Evolutionary conservation across 208 protist genomes (phyloP).

Genomic region (Crithidia fasciculata): DNA sequence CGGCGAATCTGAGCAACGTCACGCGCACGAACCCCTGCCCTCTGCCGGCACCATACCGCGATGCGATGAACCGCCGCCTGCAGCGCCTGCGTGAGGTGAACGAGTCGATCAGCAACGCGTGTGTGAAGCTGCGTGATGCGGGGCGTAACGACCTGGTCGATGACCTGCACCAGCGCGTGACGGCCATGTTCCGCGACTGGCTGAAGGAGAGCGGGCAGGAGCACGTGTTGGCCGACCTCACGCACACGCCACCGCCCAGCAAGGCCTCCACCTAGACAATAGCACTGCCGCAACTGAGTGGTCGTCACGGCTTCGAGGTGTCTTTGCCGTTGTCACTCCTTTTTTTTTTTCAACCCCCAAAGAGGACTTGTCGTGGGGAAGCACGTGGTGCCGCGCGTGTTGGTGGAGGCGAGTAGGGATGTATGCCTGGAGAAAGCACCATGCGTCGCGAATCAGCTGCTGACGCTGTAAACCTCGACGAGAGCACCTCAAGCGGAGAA

Average conservation of each 20-base stretch:
- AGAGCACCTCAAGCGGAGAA: no score
- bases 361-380: no score
- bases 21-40: slow-evolving; percentile 87
- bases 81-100: slow-evolving; percentile 81
- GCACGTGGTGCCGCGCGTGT: no score
- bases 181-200: slow-evolving; percentile 87
- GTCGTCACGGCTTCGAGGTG: no score
- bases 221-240: slow-evolving; percentile 67
- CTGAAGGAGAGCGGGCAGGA: slow-evolving; percentile 82
- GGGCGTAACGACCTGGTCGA: slow-evolving; percentile 80
- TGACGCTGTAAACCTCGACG: no score
- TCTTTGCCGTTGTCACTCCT: neutral
- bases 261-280: slow-evolving; percentile 2
- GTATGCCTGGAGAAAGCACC: no score
- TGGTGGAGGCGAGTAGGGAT: no score
- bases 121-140: slow-evolving; percentile 60
- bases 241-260: slow-evolving; percentile 35
- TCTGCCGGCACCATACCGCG: slow-evolving; percentile 71
- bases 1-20: slow-evolving; percentile 44
- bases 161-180: slow-evolving; percentile 68
- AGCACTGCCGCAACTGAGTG: no score
- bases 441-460: no score
- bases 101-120: slow-evolving; percentile 66
- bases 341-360: neutral
- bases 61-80: slow-evolving; percentile 67